phyloP scores from a whole-genome alignment of 306 rosid genomes.

The Pyrus betulifolia region DNA sequence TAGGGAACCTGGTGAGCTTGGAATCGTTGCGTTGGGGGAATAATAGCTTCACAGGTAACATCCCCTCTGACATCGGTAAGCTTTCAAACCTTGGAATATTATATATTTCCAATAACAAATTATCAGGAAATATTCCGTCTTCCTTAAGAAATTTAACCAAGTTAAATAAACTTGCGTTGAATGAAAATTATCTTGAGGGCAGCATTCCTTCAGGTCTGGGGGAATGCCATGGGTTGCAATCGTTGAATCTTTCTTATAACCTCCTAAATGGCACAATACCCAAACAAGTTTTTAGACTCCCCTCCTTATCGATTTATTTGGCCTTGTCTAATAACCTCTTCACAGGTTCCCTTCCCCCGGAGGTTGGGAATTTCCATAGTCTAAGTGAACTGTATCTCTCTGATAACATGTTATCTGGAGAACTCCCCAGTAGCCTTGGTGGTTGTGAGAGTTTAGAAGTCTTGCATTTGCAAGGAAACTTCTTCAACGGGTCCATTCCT shows the following conservation, averaged over 20 bases:
- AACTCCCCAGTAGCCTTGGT: not conserved
- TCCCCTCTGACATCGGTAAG: not conserved
- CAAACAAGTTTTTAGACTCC: not conserved
- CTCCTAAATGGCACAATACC: not conserved
- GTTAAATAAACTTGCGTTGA: fast-evolving
- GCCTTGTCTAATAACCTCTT: not conserved
- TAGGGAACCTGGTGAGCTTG: not conserved
- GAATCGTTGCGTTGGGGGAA: fast-evolving
- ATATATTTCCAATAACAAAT: fast-evolving
- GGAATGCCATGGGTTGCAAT: not conserved
- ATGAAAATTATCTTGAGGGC: not conserved
- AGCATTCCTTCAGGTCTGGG: not conserved
- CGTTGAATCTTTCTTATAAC: fast-evolving
- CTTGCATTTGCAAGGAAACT: not conserved
- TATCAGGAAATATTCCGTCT: not conserved
- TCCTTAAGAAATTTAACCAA: not conserved
- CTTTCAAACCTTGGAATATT: not conserved
- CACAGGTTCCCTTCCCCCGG: not conserved
- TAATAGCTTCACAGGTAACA: not conserved
- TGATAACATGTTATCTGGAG: not conserved
- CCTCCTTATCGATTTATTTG: not conserved
- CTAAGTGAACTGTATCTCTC: not conserved
- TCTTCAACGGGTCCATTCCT: not conserved
- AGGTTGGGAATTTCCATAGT: not conserved
- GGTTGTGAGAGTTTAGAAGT: not conserved